These are phyloP conservation scores for Phytophthora europaea DNA, from an alignment of 352 stramenopile species.

Conservation along the genomic window DNA sequence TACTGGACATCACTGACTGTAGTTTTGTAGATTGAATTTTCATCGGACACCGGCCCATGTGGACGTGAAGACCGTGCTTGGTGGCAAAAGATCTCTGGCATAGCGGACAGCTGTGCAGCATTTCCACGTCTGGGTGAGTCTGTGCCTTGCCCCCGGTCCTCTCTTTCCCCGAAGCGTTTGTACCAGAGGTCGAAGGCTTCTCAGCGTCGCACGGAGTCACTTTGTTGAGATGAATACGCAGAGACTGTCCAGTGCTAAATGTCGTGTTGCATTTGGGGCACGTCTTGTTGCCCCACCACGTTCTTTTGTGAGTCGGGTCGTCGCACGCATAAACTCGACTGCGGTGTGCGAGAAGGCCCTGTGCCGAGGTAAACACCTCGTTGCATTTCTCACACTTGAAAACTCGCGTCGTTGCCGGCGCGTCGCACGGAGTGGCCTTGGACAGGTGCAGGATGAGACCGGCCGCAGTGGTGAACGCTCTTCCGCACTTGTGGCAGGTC, in stretches of 20 bases:
- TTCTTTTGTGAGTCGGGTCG: neutral
- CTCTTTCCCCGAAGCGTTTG: neutral
- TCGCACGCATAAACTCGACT: conserved; percentile 9
- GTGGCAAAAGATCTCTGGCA: conserved; percentile 5
- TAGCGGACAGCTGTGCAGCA: neutral
- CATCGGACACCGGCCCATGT: conserved; percentile 2
- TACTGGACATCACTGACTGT: neutral
- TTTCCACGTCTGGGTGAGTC: neutral
- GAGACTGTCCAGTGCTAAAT: conserved; percentile 10
- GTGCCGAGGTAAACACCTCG: neutral
- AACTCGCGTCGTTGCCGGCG: neutral
- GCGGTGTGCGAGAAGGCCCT: conserved; percentile 1
- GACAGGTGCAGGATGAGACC: conserved; percentile 2
- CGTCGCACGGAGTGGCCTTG: conserved; percentile 8
- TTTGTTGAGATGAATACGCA: conserved; percentile 19
- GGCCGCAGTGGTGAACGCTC: neutral
- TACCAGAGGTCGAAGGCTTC: neutral
- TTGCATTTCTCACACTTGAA: conserved; percentile 18
- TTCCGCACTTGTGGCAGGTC: conserved; percentile 13
- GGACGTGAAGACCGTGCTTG: conserved; percentile 7
- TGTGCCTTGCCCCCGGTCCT: neutral
- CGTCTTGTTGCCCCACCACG: conserved; percentile 6
- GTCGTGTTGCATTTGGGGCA: conserved; percentile 30
- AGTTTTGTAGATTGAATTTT: neutral
- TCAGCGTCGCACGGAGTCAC: conserved; percentile 14